These are phyloP conservation scores for Cymodocea nodosa DNA, from an alignment of 116 monocot species.

Conservation along the genomic window DNA sequence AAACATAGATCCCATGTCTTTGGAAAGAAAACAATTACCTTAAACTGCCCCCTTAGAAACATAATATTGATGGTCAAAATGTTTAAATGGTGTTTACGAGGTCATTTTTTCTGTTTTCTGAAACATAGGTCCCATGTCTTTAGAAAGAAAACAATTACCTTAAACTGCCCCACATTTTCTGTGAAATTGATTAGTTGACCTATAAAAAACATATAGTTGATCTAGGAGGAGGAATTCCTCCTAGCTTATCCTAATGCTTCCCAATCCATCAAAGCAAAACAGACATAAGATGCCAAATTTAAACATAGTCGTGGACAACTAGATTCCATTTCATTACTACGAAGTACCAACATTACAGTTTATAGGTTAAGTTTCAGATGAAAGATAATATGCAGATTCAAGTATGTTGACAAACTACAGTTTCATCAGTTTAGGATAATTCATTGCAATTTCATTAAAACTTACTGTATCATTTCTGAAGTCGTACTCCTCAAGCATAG, in stretches of 20 bases:
- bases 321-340: no score
- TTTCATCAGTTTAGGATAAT: background rate
- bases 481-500: slow-evolving; percentile 95
- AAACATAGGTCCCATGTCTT: slow-evolving; percentile 37
- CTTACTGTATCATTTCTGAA: slow-evolving; percentile 89
- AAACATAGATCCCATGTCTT: slow-evolving; percentile 37
- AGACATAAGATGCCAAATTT: background rate
- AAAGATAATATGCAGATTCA: background rate
- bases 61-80: background rate
- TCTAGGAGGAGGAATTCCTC: no score
- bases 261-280: background rate
- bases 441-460: background rate
- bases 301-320: background rate
- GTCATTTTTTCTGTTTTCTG: slow-evolving; percentile 57
- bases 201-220: no score
- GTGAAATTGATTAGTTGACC: no score
- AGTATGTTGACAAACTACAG: no score
- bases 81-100: no score
- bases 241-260: no score
- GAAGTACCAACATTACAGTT: no score
- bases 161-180: no score
- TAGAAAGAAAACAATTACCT: no score
- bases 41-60: no score
- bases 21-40: no score
- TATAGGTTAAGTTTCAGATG: background rate